A percentile compares a stretch with the other conserved stretches of the same genome.
Conservation (phyloP, 2,329 filamentous ascomycete genomes). For the Lanzia echinophila region DNA sequence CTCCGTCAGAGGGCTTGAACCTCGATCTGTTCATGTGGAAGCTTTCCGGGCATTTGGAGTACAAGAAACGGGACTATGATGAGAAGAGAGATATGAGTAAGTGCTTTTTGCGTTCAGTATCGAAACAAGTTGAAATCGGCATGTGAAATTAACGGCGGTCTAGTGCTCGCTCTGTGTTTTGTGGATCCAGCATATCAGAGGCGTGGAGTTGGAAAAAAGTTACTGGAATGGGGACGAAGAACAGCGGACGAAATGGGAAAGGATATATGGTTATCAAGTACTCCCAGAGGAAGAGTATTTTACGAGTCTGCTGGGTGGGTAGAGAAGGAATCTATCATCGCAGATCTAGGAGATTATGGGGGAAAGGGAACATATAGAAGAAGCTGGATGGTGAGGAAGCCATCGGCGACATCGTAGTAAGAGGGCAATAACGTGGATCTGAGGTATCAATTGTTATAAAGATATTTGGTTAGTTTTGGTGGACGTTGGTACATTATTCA, state of each 20-base stretch:
- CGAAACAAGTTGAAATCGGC: too few species aligned
- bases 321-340: conserved; percentile 19
- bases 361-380: conserved; percentile 15
- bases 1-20: neutral
- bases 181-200: conserved; percentile 17
- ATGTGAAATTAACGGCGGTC: neutral
- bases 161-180: conserved; percentile 18
- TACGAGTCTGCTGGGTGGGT: conserved; percentile 27
- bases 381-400: conserved; percentile 17
- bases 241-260: conserved; percentile 12
- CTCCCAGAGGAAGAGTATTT: conserved; percentile 14
- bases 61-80: neutral
- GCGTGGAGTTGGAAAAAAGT: conserved; percentile 15
- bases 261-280: conserved; percentile 18
- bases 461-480: too few species aligned
- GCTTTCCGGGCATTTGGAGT: neutral
- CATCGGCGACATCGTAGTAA: neutral
- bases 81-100: neutral
- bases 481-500: too few species aligned
- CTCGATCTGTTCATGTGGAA: conserved; percentile 1
- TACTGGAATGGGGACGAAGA: conserved; percentile 12
- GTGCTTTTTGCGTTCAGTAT: neutral
- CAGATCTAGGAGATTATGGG: conserved; percentile 16
- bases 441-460: neutral
- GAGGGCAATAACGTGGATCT: neutral